These are phyloP conservation scores for Backusella tuberculispora DNA, from an alignment of 192 early-diverging fungal species.

Conservation along the genomic window DNA sequence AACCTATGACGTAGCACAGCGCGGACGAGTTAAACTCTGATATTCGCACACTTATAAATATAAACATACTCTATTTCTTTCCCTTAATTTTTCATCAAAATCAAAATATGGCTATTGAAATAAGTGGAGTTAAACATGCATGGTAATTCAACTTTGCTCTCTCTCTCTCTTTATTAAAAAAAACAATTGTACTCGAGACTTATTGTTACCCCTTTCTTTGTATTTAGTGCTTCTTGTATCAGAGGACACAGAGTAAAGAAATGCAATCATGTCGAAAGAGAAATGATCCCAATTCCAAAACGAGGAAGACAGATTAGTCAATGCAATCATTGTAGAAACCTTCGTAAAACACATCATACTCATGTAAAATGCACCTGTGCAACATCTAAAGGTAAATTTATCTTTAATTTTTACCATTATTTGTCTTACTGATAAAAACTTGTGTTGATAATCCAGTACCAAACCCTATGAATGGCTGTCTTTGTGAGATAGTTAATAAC, in stretches of 20 bases:
- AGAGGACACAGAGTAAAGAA: conserved; percentile 60
- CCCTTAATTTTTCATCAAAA: neutral
- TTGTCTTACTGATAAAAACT: neutral
- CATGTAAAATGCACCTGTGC: conserved; percentile 76
- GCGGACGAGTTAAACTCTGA: neutral
- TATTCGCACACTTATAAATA: neutral
- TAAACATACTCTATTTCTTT: neutral
- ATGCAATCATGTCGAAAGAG: conserved; percentile 60
- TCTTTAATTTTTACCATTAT: neutral
- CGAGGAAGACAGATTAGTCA: conserved; percentile 77
- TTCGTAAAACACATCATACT: conserved; percentile 64
- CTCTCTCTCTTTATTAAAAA: neutral
- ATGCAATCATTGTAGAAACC: conserved; percentile 71
- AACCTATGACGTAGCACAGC: neutral
- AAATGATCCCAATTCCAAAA: conserved; percentile 61
- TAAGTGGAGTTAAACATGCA: conserved; percentile 48
- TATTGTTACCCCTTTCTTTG: neutral
- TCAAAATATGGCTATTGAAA: conserved; percentile 27
- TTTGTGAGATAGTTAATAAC: conserved; percentile 31
- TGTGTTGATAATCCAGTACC: conserved; percentile 23
- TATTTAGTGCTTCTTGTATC: conserved; percentile 53
- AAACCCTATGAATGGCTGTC: conserved; percentile 45
- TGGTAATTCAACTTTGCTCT: conserved; percentile 34
- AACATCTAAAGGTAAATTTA: conserved; percentile 30
- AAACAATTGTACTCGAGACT: neutral